These are phyloP conservation scores for Kingdonia uniflora DNA, from an alignment of 164 flowering plant species.

Conservation along the genomic window DNA sequence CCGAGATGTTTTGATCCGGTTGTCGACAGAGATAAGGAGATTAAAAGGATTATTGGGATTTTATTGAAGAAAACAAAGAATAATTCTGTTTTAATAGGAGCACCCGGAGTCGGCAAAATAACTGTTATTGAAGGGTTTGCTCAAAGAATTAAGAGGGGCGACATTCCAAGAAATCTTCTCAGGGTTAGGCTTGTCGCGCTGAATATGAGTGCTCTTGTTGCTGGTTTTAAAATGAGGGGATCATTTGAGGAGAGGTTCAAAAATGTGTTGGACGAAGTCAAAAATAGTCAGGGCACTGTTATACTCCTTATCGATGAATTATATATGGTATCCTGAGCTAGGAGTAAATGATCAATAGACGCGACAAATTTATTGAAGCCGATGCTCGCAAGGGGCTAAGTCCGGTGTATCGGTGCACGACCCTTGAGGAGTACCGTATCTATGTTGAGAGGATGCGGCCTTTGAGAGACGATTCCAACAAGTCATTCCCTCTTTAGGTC, in stretches of 20 bases:
- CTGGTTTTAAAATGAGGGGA: conserved; percentile 65
- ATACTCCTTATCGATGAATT: conserved; percentile 64
- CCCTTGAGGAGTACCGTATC: conserved; percentile 59
- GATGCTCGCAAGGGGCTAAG: conserved; percentile 66
- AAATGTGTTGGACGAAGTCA: conserved; percentile 59
- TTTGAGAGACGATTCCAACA: conserved; percentile 71
- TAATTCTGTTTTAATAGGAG: conserved; percentile 71
- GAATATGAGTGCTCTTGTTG: conserved; percentile 67
- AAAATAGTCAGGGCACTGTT: conserved; percentile 37
- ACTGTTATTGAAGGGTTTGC: conserved; percentile 74
- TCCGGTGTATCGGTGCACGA: conserved; percentile 74
- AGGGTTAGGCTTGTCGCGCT: conserved; percentile 62
- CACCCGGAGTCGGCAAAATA: conserved; percentile 79
- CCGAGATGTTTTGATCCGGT: too few species aligned
- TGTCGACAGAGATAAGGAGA: conserved; percentile 76
- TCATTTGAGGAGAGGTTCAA: conserved; percentile 67
- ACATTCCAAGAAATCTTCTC: conserved; percentile 56
- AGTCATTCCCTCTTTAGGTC: conserved; percentile 68
- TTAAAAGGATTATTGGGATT: conserved; percentile 48
- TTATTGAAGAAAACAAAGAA: conserved; percentile 64
- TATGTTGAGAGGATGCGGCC: conserved; percentile 73
- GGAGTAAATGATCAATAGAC: conserved; percentile 73
- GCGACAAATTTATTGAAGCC: conserved; percentile 71
- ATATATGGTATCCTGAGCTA: conserved; percentile 53
- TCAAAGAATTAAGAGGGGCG: conserved; percentile 61